phyloP scores from a whole-genome alignment of 768 basidiomycete genomes.

The Termitomyces sp. region DNA sequence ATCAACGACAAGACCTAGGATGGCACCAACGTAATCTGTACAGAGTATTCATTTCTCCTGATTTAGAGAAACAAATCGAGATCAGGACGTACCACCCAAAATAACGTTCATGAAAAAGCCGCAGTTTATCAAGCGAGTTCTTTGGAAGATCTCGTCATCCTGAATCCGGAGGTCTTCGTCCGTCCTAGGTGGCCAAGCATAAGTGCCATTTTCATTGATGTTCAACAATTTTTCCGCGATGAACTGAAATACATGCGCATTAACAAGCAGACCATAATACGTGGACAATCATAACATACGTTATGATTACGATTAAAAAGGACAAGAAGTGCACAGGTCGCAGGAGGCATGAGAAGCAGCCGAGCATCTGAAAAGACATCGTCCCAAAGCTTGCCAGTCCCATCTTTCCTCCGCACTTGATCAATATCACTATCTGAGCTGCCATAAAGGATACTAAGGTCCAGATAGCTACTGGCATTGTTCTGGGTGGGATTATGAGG shows the following conservation, averaged over 20 bases:
- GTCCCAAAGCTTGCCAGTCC: slow-evolving; percentile 59
- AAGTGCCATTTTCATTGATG: slow-evolving; percentile 63
- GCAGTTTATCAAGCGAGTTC: slow-evolving; percentile 69
- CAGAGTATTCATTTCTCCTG: not conserved
- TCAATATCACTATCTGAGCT: slow-evolving; percentile 41
- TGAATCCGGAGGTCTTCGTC: slow-evolving; percentile 33
- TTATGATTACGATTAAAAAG: slow-evolving; percentile 74
- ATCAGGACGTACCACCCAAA: slow-evolving; percentile 36
- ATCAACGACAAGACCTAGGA: slow-evolving; percentile 65
- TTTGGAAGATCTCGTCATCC: slow-evolving; percentile 76
- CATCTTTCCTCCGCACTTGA: slow-evolving; percentile 54
- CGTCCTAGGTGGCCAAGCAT: slow-evolving; percentile 21
- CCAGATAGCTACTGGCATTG: slow-evolving; percentile 67
- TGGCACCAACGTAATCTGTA: slow-evolving; percentile 68
- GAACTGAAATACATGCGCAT: slow-evolving; percentile 38
- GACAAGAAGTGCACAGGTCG: slow-evolving; percentile 61
- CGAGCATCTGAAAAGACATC: slow-evolving; percentile 70
- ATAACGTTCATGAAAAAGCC: slow-evolving; percentile 69
- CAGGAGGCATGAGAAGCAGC: slow-evolving; percentile 68
- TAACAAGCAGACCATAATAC: not conserved
- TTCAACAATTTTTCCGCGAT: slow-evolving; percentile 61
- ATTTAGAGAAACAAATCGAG: not conserved
- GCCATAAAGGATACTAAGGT: slow-evolving; percentile 73
- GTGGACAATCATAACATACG: slow-evolving; percentile 29
- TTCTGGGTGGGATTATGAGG: slow-evolving; percentile 48